Evolutionary conservation across 2,329 filamentous ascomycete genomes (phyloP).

Genomic region (Clonostachys sp.): DNA sequence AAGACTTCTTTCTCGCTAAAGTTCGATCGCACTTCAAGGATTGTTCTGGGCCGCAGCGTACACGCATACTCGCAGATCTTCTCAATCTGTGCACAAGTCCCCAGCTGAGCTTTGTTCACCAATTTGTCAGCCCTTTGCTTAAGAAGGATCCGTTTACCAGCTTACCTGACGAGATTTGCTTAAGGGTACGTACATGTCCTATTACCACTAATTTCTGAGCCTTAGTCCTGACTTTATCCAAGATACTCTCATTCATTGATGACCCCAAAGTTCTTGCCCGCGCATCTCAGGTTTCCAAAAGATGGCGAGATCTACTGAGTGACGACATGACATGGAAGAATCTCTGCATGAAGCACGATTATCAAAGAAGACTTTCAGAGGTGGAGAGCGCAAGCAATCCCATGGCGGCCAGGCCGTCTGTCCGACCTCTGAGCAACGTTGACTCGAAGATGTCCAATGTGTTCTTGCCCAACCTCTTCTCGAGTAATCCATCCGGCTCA

Average conservation of each 20-base stretch:
- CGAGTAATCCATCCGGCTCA: constrained; percentile 30
- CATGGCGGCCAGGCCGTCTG: constrained; percentile 19
- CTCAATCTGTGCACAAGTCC: constrained; percentile 93
- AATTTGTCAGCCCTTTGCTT: constrained; percentile 87
- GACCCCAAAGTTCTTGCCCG: constrained; percentile 91
- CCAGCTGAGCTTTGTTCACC: constrained; percentile 91
- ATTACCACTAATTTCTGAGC: background rate
- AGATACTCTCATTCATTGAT: constrained; percentile 96
- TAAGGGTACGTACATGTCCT: constrained; percentile 61
- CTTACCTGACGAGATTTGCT: constrained; percentile 86
- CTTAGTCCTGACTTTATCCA: background rate
- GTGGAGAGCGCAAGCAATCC: constrained; percentile 28
- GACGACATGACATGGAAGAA: constrained; percentile 99
- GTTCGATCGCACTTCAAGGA: constrained; percentile 77
- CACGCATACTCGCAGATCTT: constrained; percentile 79
- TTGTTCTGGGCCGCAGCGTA: constrained; percentile 70
- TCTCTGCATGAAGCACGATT: constrained; percentile 92
- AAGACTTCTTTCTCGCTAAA: constrained; percentile 78
- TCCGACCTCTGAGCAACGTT: constrained; percentile 19
- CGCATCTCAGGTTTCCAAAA: constrained; percentile 90
- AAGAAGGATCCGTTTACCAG: constrained; percentile 96
- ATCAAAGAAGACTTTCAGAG: constrained; percentile 57
- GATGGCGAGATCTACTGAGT: constrained; percentile 89
- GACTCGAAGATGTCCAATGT: constrained; percentile 30
- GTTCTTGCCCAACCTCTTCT: constrained; percentile 39